Evolutionary conservation across 2,329 filamentous ascomycete genomes (phyloP), one percentile per base, ranked within the genome.

Genomic region (Botrytis byssoidea): DNA sequence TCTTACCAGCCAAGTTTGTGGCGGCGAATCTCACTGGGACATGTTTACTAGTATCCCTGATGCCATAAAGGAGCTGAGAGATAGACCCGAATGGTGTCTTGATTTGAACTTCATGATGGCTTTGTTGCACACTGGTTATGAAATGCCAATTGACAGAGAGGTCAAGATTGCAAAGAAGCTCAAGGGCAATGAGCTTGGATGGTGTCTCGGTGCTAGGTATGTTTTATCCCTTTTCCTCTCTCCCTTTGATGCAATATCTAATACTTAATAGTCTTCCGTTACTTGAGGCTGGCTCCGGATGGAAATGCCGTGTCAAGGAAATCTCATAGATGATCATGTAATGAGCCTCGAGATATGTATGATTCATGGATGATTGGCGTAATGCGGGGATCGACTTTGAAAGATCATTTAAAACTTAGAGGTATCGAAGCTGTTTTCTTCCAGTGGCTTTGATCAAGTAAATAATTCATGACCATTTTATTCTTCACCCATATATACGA

Each of bases 121-220:
- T 40, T 86, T 99, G 73, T 85, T 98, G 72, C 95, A 98, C 83
- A 97, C 94, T 9, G 96, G 96, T 4, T 99, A 99, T 80, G 96
- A 98, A 78, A 98, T 99, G 94, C 95, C 95, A 6, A 91, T 98
- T 79, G 93, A 97, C 78, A 89, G 97, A 57, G 96, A 99, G 83
- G 94, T 99, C 77, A 95, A 93, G 87, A 97, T 98, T 81, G 96
- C 95, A 74, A 99, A 99, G 92, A 97, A 98, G 88, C 97, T 99
- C 81, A 95, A 97, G 85, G 91, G 91, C 73, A 98, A 98, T 83
- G 97, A 99, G 85, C 85, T 99, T 79, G 96, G 96, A 57, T 99
- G 96, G 96, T 98, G 95, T 85, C 87, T 99, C 81, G 96, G 96
- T 83, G 96, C 96, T 77, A 97, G 94, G 93, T 96, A 86, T 85